Evolutionary conservation across 108 stramenopile species (phyloP), one percentile per base, ranked within the genome.

Genomic region (Ochromonas danica): DNA sequence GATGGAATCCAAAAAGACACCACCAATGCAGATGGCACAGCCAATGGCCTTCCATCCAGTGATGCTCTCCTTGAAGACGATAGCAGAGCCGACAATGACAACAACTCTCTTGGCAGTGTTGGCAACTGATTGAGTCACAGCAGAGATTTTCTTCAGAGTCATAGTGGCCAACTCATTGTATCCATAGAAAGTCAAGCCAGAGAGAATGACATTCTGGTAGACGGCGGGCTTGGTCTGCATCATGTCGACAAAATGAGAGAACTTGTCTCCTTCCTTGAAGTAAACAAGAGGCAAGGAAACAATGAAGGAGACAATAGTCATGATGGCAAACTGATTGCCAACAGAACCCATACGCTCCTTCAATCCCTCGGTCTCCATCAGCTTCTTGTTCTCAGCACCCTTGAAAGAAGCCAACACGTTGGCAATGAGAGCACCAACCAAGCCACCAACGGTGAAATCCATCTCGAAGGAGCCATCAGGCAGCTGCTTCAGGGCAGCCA

Each of bases 41-140:
- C 94, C 94, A 77, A 95, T 80, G 84, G 93, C 80, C 87, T 94
- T 94, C 84, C 91, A 90, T 80, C 91, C 90, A 78, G 88, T 86
- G 57, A 94, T 86, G 70, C 89, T 89, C 85, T 93, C 93, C 71
- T 93, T 92, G 40, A 95, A 79, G 41, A 94, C 93, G 79, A 95
- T 78, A 35, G 93, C 93, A 14, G 92, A 92, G 14, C 87, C 89
- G 61, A 90, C 88, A 78, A 90, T 90, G 62, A 90, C 87, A 63
- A 90, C 87, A 77, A 95, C 93, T 88, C 94, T 90, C 89, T 95
- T 95, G 83, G 93, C 93, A 14, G 94, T 95, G 89, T 95, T 95
- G 80, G 94, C 94, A 62, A 95, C 94, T 70, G 91, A 91, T 84
- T 94, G 92, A 1, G 94, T 94, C 72, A 95, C 93, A 61, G 94